Evolutionary conservation across 192 early-diverging fungal genomes (phyloP).

Genomic region (Coemansia nantahalensis): DNA sequence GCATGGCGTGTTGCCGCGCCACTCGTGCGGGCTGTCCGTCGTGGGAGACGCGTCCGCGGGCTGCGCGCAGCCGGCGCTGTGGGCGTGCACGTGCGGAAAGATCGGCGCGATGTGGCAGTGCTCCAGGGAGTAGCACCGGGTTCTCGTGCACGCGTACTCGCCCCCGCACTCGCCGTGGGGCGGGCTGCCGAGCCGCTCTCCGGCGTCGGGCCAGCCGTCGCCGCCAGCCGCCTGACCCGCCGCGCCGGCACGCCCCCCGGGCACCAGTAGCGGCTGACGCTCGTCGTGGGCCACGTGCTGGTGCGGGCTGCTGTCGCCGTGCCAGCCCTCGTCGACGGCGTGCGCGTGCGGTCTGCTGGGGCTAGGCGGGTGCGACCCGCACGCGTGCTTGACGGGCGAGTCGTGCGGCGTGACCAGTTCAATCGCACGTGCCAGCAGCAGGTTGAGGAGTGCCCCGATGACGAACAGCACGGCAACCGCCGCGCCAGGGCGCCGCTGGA

Average conservation of each 20-base stretch:
- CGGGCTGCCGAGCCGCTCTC: not conserved
- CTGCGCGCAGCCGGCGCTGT: not conserved
- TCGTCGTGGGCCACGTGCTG: not conserved
- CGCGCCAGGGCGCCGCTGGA: slow-evolving; percentile 17
- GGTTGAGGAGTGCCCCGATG: slow-evolving; percentile 29
- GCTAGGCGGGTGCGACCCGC: slow-evolving; percentile 42
- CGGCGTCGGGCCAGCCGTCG: not conserved
- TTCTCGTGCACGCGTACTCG: slow-evolving; percentile 40
- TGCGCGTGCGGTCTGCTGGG: slow-evolving; percentile 4
- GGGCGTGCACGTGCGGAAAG: slow-evolving; percentile 39
- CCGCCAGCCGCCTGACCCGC: not conserved
- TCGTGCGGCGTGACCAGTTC: slow-evolving; percentile 28
- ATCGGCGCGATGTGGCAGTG: slow-evolving; percentile 48
- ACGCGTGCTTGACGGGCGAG: slow-evolving; percentile 46
- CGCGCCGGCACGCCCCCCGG: not conserved
- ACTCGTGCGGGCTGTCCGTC: no score
- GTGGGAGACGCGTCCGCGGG: no score
- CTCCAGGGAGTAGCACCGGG: slow-evolving; percentile 31
- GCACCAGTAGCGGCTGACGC: slow-evolving; percentile 14
- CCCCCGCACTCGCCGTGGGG: slow-evolving; percentile 8
- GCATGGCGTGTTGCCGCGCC: no score
- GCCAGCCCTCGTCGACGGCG: not conserved
- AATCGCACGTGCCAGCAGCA: slow-evolving; percentile 24
- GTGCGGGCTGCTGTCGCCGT: slow-evolving; percentile 5
- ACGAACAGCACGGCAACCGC: slow-evolving; percentile 29